Base-by-base conservation (phyloP, 805 yeast species). In the Hanseniaspora pseudoguilliermondii region DNA sequence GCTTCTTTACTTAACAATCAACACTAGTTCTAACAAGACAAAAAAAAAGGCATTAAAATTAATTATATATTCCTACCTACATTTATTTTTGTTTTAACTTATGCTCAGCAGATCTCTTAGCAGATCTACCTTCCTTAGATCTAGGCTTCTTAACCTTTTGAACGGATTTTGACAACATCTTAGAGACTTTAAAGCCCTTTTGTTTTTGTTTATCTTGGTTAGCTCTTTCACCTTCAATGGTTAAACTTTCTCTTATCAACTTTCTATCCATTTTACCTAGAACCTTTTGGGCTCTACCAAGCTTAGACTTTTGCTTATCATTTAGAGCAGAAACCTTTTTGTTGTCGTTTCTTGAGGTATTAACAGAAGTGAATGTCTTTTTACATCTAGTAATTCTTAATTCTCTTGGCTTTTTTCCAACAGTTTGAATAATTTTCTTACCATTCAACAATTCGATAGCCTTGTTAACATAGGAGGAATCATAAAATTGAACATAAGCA, bases 401-500 rank as follows among this genome's bases (percentile, higher is more conserved):
- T 60, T 81, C 80, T 61, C 97, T 73, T 15, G 68, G 66, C 57
- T 68, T 71, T 23, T 65, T 67, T 5, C 59, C 60, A 20, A 46
- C 25, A 18, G 60, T 53, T 25, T 60, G 60, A 38, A 59, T 58
- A 60, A 80, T 67, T 57, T 81, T 79, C 71, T 86, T 82, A 47
- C 80, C 91, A 67, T 90, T 79, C 59, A 87, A 71, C 58, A 88
- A 70, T 23, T 53, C 56, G 54, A 93, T 69, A 0, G 96, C 97
- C 65, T 86, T 85, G 59, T 82, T 81, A 10, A 93, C 96, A 43
- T 82, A 74, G 55, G 83, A 70, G 54, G 79, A 69, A 63, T 86
- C 91, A 59, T 75, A 78, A 73, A 90, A 93, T 69, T 91, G 97
- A 38, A 93, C 89, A 66, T 90, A 86, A 6, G 96, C 98, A 72